These are phyloP conservation scores for Fagopyrum tataricum DNA, from an alignment of 148 eudicot species.

Conservation along the genomic window DNA sequence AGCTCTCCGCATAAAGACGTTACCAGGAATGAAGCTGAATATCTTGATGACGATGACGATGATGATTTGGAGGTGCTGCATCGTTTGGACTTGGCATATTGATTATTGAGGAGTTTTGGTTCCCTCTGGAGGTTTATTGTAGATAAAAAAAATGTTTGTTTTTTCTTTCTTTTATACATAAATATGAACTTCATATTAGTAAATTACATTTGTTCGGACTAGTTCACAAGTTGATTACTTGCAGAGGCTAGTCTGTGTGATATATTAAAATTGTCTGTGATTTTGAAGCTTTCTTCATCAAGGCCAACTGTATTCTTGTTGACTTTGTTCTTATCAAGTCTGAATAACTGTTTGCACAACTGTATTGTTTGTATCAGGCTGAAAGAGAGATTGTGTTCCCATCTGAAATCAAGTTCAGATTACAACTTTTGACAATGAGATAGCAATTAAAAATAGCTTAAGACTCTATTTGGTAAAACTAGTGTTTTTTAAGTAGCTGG, in stretches of 20 bases:
- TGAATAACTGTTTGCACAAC: not conserved
- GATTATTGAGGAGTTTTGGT: conserved; percentile 27
- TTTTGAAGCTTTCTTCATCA: conserved; percentile 4
- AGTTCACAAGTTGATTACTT: not conserved
- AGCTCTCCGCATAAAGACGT: conserved; percentile 45
- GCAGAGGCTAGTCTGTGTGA: not conserved
- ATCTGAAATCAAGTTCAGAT: too few relatives aligned
- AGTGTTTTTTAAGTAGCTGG: too few relatives aligned
- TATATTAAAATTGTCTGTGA: not conserved
- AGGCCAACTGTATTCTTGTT: not conserved
- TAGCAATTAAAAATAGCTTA: too few relatives aligned
- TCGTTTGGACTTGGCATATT: conserved; percentile 45
- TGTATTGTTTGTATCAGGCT: not conserved
- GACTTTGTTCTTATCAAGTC: not conserved
- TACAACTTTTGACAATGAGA: too few relatives aligned
- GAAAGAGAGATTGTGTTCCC: not conserved
- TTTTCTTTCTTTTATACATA: not conserved
- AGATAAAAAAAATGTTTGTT: not conserved
- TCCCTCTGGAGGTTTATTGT: not conserved
- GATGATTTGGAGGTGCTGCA: conserved; percentile 45
- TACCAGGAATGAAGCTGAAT: conserved; percentile 6
- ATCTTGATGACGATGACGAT: not conserved
- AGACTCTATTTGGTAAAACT: too few relatives aligned
- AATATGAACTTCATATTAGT: not conserved
- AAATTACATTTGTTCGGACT: not conserved